Evolutionary conservation across 495 filamentous ascomycete genomes (phyloP), one percentile per base, ranked within the genome.

Genomic region (Lasiosphaeria miniovina): DNA sequence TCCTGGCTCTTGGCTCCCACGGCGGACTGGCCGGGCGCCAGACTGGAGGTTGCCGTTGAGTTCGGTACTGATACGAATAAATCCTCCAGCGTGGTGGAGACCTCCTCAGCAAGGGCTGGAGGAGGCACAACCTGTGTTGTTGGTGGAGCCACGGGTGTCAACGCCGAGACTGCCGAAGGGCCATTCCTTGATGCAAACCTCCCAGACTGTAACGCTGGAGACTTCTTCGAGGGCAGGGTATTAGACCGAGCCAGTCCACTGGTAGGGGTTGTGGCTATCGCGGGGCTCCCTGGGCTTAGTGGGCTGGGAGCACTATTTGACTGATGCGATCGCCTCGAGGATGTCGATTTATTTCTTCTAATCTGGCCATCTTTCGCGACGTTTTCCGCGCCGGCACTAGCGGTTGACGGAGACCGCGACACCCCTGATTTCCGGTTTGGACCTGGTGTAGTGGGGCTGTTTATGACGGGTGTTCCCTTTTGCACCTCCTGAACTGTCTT

Each of bases 221-320:
- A 92, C 75, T 86, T 90, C 70, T 95, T 94, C 3, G 92, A 93
- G n/a, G 94, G 94, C 15, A 97, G 75, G 8, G 94, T 98, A 73
- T 98, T 98, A 74, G 93, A 97, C 65, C 94, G 82, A 60, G 89
- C 87, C 41, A 98, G 81, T 7, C 91, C 91, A 61, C 83, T 79
- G 33, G 77, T 78, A 7, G 78, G 75, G 4, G 74, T 80, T 6
- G 74, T 61, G 6, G 74, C 70, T 7, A 83, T 81, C 2, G 84
- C 81, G 8, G 90, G 89, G 50, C 88, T 91, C 9, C 80, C 83
- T 4, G 90, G 90, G 57, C 86, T 91, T 4, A 88, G 84, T 4
- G 90, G 90, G 57, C 86, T 91, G 4, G 88, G 84, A 35, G 81
- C 77, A 58, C 80, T 86, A 65, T 86, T 86, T 4, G 88, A 91